Evolutionary conservation across 2,329 filamentous ascomycete species (phyloP), one percentile per base, ranked within the genome.

Genomic region (Sarocladium oryzae): DNA sequence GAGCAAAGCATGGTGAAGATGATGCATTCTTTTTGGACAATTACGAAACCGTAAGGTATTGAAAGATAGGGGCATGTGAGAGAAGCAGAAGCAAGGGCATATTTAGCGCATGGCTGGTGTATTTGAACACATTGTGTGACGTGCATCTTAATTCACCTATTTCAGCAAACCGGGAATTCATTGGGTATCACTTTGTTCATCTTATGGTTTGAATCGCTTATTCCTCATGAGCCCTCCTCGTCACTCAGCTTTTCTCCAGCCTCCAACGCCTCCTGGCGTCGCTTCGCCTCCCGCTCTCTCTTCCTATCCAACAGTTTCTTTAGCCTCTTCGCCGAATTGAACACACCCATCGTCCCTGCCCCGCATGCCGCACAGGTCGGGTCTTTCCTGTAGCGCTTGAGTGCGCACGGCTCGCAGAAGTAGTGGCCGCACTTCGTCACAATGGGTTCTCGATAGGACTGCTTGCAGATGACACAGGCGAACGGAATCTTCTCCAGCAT

Each of bases 351-450:
- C 0, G 91, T 97, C 4, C 89, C 88, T 1, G 84, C 76, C 1
- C 89, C 88, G 65, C 93, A 97, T 3, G 86, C 87, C 2, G 88
- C 89, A 66, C 93, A 97, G 2, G 81, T 82, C 3, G 91, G 91
- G 60, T 91, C 89, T 63, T 89, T 93, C 56, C 87, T 78, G 65
- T 96, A 97, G 57, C 91, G 73, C 64, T 88, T 83, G 59, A 97
- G 72, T 23, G 93, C 93, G 67, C 93, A 99, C 1, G 79, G 76
- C 66, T 96, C 88, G 65, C 93, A 99, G 63, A 97, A 97, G 67
- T 97, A 97, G 66, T 99, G 93, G 0, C 89, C 88, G 58, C 93
- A 99, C 57, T 89, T 86, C 11, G 93, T 97, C 21, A 92, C 73
- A 11, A 97, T 80, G 0, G 93, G 92, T 52, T 81, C 77, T 60